phyloP scores from a whole-genome alignment of 495 filamentous ascomycete genomes.

The Astrothelium subdiscretum region DNA sequence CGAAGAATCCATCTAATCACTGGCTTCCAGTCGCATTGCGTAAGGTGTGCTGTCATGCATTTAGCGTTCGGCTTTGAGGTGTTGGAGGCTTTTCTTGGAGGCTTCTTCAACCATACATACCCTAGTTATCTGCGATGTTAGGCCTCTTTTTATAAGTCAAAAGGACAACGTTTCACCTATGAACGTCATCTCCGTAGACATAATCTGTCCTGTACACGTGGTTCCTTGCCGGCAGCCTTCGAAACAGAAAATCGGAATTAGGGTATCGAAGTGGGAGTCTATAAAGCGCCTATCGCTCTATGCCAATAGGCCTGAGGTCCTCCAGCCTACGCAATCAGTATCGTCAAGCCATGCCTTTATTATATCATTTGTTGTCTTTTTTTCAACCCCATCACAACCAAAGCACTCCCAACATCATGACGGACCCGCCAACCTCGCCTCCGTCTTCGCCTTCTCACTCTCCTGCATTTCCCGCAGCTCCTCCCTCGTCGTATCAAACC shows the following conservation, averaged over 20 bases:
- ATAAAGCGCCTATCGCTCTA: neutral
- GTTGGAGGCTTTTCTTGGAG: neutral
- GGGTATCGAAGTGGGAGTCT: neutral
- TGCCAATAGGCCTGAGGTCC: neutral
- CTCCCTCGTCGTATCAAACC: constrained; percentile 65
- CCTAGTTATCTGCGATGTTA: neutral
- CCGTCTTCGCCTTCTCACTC: constrained; percentile 61
- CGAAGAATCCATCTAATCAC: neutral
- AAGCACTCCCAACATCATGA: neutral
- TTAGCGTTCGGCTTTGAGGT: neutral
- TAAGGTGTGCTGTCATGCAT: neutral
- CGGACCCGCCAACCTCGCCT: constrained; percentile 45
- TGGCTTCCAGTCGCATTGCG: neutral
- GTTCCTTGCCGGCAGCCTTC: neutral
- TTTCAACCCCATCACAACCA: neutral
- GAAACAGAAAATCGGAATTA: neutral
- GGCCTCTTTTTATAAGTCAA: neutral
- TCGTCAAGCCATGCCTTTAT: neutral
- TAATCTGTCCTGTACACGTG: neutral
- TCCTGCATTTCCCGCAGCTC: constrained; percentile 58
- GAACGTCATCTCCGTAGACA: no score
- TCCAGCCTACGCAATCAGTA: no score
- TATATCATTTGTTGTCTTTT: neutral
- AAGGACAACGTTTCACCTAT: no score
- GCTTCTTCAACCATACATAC: neutral